phyloP scores from a whole-genome alignment of 129 eudicot species.

The Daucus carota region DH1_v3.0 NC_030387.2:38882501-38883000 shows the following conservation, averaged over 20 bases:
- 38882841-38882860: too few species aligned
- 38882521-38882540: too few species aligned
- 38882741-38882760: not conserved
- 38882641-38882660: too few species aligned
- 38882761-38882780: slow-evolving; percentile 33
- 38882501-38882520: too few species aligned
- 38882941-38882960: slow-evolving; percentile 38
- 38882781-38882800: slow-evolving; percentile 37
- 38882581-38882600: too few species aligned
- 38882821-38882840: slow-evolving; percentile 29
- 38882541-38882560: too few species aligned
- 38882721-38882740: not conserved
- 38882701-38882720: too few species aligned
- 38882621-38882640: too few species aligned
- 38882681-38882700: too few species aligned
- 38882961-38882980: slow-evolving; percentile 42
- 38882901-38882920: not conserved
- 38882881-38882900: slow-evolving; percentile 7
- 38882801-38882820: slow-evolving; percentile 43
- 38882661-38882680: too few species aligned
- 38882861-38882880: slow-evolving; percentile 14
- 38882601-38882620: too few species aligned
- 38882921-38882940: not conserved
- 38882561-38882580: too few species aligned
- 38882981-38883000: slow-evolving; percentile 63